phyloP scores from a whole-genome alignment of 768 basidiomycete species.

The Crassisporium funariophilum region DNA sequence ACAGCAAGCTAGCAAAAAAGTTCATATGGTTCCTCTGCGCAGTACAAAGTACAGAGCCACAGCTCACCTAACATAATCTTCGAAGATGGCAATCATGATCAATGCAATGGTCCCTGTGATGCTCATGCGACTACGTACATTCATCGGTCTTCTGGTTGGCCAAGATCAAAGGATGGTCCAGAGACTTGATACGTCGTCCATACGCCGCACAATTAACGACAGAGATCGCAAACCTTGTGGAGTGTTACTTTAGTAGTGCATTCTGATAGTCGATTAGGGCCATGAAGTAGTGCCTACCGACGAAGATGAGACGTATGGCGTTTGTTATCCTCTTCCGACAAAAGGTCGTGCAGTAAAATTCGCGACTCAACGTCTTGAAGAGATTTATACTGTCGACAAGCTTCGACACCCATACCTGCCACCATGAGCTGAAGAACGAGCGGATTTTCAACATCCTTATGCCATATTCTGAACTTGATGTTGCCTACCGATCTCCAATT shows the following conservation, averaged over 20 bases:
- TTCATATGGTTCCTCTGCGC: too few species aligned
- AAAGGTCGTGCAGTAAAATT: constrained; percentile 23
- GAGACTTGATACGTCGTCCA: background rate
- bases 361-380: constrained; percentile 25
- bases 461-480: background rate
- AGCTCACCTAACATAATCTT: background rate
- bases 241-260: too few species aligned
- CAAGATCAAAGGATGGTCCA: background rate
- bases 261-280: too few species aligned
- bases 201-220: background rate
- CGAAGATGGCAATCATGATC: background rate
- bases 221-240: background rate
- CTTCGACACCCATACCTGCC: constrained; percentile 26
- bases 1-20: too few species aligned
- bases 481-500: constrained; percentile 34
- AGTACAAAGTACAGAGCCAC: too few species aligned
- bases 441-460: constrained; percentile 3
- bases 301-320: constrained; percentile 17
- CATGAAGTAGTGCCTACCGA: constrained; percentile 19
- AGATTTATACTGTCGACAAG: constrained; percentile 22
- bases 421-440: constrained; percentile 23
- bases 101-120: background rate
- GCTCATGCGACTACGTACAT: background rate
- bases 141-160: background rate
- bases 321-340: constrained; percentile 13